Evolutionary conservation across 352 stramenopile species (phyloP).

Genomic region (Globisporangium barbulae): DNA sequence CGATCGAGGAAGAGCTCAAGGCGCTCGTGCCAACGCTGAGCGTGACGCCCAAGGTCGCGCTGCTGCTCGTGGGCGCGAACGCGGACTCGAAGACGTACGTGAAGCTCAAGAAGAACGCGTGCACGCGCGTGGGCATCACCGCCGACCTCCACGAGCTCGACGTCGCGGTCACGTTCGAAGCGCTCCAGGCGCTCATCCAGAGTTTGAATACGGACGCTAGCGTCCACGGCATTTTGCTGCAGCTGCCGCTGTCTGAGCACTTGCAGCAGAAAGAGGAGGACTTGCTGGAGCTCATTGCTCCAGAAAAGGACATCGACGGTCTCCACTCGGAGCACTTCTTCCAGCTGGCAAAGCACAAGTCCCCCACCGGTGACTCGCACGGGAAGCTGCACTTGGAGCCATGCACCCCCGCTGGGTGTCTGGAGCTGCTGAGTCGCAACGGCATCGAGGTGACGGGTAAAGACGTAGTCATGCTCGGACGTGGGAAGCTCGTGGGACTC

Average conservation of each 20-base stretch:
- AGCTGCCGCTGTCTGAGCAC: conserved; percentile 74
- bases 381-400: conserved; percentile 75
- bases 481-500: conserved; percentile 97
- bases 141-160: conserved; percentile 75
- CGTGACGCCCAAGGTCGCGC: conserved; percentile 83
- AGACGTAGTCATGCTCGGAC: conserved; percentile 95
- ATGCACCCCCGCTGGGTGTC: conserved; percentile 89
- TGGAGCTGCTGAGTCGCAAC: conserved; percentile 61
- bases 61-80: conserved; percentile 90
- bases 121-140: conserved; percentile 90
- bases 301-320: conserved; percentile 98
- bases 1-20: conserved; percentile 71
- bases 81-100: conserved; percentile 94
- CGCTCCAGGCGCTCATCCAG: conserved; percentile 64
- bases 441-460: conserved; percentile 92
- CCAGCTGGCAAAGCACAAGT: conserved; percentile 57
- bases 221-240: conserved; percentile 96
- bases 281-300: conserved; percentile 90
- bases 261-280: conserved; percentile 75
- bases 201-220: conserved; percentile 81
- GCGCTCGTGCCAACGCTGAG: conserved; percentile 27
- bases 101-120: conserved; percentile 98
- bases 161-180: conserved; percentile 36
- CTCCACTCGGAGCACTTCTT: conserved; percentile 97
- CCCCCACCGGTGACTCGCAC: background rate